Percentiles rank a stretch among this genome's conserved stretches.
phyloP scores from a whole-genome alignment of 768 basidiomycete genomes.

The Multifurca ochricompacta region DNA sequence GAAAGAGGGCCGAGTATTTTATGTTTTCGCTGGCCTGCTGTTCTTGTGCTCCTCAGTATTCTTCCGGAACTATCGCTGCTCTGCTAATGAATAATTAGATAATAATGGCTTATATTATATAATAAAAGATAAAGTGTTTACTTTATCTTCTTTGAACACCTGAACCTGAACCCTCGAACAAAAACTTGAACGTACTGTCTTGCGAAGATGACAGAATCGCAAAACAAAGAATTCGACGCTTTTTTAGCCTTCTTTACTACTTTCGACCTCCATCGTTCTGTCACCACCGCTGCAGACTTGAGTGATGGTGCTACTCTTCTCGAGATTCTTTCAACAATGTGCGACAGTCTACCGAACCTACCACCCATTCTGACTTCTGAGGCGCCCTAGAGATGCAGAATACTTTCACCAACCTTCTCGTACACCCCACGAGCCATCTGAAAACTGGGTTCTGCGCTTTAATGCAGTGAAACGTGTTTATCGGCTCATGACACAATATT shows the following conservation, averaged over 20 bases:
- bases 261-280: constrained; percentile 59
- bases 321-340: constrained; percentile 72
- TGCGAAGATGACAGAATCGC: constrained; percentile 28
- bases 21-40: constrained; percentile 64
- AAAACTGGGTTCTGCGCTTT: constrained; percentile 88
- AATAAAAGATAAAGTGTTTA: neutral
- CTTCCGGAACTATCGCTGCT: constrained; percentile 28
- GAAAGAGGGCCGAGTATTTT: constrained; percentile 87
- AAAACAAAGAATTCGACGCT: constrained; percentile 62
- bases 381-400: constrained; percentile 53
- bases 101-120: neutral
- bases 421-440: constrained; percentile 53
- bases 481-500: constrained; percentile 83
- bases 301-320: constrained; percentile 74
- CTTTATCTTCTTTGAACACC: neutral
- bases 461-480: constrained; percentile 77
- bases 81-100: too few species aligned
- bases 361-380: constrained; percentile 2
- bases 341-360: constrained; percentile 27
- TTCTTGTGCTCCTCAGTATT: constrained; percentile 26
- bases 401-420: constrained; percentile 66
- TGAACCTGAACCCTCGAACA: neutral
- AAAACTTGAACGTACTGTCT: too few species aligned
- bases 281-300: constrained; percentile 59
- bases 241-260: constrained; percentile 76